Evolutionary conservation across 768 basidiomycete genomes (phyloP), one percentile per base, ranked within the genome.

Genomic region (Pleurotus ostreatus): DNA sequence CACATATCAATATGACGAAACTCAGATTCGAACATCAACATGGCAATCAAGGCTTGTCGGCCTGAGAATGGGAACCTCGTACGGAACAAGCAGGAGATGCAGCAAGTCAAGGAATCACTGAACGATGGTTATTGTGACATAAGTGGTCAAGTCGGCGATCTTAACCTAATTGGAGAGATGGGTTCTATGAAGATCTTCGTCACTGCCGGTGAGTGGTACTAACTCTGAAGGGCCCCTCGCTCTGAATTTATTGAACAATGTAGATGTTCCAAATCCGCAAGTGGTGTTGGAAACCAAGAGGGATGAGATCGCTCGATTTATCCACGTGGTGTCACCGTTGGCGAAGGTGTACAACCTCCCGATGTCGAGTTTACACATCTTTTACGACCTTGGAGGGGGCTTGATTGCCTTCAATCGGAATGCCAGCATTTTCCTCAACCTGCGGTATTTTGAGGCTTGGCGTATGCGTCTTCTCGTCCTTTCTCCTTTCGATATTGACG

Each of bases 361-460:
- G 1, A 70, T 84, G 23, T 71, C 80, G 0, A 88, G 87, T 46
- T 62, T 97, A 57, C 92, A 96, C 62, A 79, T 99, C 4, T 98
- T 98, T 68, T 88, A 85, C 69, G 95, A 98, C 65, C 66, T 77
- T 18, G 72, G 74, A 4, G 95, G 96, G 1, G 86, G 85, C 1
- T 71, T 90, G 11, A 96, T 98, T 55, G 97, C 94, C 1, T 98
- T 99, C 77, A 99, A 98, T 68, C 78, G 94, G 23, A 84, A 84
- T 47, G 93, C 89, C 2, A 89, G 88, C 57, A 77, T 98, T 13
- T 98, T 93, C 70, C 70, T 97, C 57, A 98, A 97, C 66, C 71
- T 93, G 20, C 79, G 94, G 18, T 96, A 87, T 67, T 94, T 83
- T 59, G 80, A 90, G 64, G 81, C 86, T 49, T 94, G 92, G 91